Base-by-base conservation (phyloP, 768 basidiomycete species). In the Lentinula raphanica region DNA sequence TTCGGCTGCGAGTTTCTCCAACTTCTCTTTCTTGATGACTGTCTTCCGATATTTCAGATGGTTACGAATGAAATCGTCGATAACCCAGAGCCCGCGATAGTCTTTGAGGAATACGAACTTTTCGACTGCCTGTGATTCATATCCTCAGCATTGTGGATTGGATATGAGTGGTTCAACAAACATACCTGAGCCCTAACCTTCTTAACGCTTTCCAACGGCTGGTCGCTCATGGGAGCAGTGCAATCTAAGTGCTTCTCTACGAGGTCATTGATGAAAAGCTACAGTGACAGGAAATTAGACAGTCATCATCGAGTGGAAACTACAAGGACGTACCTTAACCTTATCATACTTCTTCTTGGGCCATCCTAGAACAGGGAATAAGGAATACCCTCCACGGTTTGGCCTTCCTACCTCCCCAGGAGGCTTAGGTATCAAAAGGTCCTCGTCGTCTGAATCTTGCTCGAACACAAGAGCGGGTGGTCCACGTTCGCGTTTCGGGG, bases 321-420 rank as follows among this genome's bases (percentile, higher is more conserved):
- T n/a, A n/a, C n/a, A n/a, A n/a, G n/a, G n/a, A n/a, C 38, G n/a
- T 51, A 63, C 65, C 62, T 65, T 65, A 17, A 66, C 51, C 28
- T 65, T 65, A 0, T 38, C 0, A 11, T 42, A 66, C 4, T 19
- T 3, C 38, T 55, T 58, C 1, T 40, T 46, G 23, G 60, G 58
- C 65, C 62, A 66, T n/a, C 27, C 27, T 2, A 66, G 32, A 2
- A 49, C 61, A 0, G 35, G 58, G 29, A 54, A 35, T 11, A 66
- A 60, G 1, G n/a, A 64, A 35, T 67, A 66, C 0, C 65, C 62
- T 3, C 63, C 65, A 3, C 49, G 12, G 1, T 61, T 59, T 12
- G 60, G 61, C 5, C 29, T 21, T 5, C 65, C 66, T 15, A 59
- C 61, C 28, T 66, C 54, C 0, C 61, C 60, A 2, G 6, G 8